phyloP scores from a whole-genome alignment of 2,329 filamentous ascomycete species.

The Fusarium miscanthi region DNA sequence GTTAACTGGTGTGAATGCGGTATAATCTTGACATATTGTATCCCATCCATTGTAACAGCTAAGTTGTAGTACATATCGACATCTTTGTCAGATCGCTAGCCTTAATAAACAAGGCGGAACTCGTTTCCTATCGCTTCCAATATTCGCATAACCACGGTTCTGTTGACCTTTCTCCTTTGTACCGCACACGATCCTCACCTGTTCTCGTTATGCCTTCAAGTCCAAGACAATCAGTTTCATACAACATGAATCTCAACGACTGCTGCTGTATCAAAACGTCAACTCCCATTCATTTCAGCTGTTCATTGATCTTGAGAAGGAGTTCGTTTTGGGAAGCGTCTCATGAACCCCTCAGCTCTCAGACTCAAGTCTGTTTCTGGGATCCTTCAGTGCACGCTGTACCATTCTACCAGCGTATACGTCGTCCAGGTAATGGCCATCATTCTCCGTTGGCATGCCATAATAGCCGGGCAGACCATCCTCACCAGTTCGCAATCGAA shows the following conservation, averaged over 20 bases:
- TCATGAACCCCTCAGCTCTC: too few relatives aligned
- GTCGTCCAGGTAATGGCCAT: neutral
- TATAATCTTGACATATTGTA: accelerated
- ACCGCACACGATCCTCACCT: too few relatives aligned
- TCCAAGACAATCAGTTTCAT: neutral
- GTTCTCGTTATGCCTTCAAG: accelerated
- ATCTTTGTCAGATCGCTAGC: neutral
- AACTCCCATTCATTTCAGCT: too few relatives aligned
- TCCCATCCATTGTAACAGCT: accelerated
- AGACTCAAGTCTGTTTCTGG: neutral
- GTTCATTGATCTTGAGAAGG: too few relatives aligned
- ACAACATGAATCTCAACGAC: accelerated
- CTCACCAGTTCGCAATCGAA: accelerated
- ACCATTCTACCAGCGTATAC: too few relatives aligned
- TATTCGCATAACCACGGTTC: neutral
- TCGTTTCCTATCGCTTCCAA: accelerated
- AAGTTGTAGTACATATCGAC: neutral
- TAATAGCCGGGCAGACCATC: neutral
- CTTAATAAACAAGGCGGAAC: accelerated
- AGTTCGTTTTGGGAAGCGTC: too few relatives aligned
- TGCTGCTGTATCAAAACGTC: too few relatives aligned
- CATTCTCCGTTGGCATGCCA: neutral
- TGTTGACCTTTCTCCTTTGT: too few relatives aligned
- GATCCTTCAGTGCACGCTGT: neutral
- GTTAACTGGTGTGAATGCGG: neutral